Base-by-base conservation (phyloP, 164 flowering plant species). In the Stephania cephalantha region DNA sequence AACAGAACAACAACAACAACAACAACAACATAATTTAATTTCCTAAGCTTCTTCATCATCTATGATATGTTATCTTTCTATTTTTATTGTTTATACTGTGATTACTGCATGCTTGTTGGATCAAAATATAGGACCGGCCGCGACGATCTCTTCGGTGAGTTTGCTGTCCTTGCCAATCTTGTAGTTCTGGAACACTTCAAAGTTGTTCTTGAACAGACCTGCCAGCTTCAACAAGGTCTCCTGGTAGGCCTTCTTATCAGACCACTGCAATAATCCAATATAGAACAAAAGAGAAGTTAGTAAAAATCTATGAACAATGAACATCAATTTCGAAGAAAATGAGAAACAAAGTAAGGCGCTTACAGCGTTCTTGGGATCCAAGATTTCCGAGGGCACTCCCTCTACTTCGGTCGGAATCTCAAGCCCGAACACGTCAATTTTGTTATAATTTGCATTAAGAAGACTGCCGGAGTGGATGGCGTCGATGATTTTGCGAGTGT, bases 401-500 rank as follows among this genome's bases (percentile, higher is more conserved):
- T 92, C 98, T n/a, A 96, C 71, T 76, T 79, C 88, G 12, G 83
- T 84, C 0, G 99, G 99, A 74, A 90, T 94, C 78, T 96, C 94
- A 1, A 96, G 89, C 48, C 98, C 97, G 76, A 96, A 96, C 22
- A 96, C 91, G 18, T 86, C 84, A 8, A 93, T 94, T 77, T 87
- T 91, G 44, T 65, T 69, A 82, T 88, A 96, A 1, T 79, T 82
- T 12, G 97, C 97, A 0, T 89, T 72, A 77, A 96, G 76, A 58
- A 96, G 94, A 73, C 79, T 82, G 10, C 99, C 99, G 0, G 98
- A 91, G 82, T 96, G 99, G 3, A 96, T 92, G 74, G 98, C 98
- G 77, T 96, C 97, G 9, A 96, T 92, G 78, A 96, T 96, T 77
- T 84, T 91, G 70, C 99, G 81, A 1, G 99, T 96, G 85, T 96